Evolutionary conservation across 1,284 basidiomycete species (phyloP).

Genomic region (Rhizoctonia solani): DNA sequence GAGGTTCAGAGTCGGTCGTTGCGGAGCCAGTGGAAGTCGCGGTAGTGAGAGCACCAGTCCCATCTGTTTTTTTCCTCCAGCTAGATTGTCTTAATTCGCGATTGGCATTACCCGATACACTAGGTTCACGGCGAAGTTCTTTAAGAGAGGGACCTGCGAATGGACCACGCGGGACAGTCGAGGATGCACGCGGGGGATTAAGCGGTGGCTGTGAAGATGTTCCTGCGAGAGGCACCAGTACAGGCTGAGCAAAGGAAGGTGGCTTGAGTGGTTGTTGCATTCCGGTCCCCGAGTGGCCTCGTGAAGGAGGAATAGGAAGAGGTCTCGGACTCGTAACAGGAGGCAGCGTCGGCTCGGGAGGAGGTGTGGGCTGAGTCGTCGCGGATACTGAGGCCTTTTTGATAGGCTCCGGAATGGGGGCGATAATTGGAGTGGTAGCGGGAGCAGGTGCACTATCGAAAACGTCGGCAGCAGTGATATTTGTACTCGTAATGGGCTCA

Average conservation of each 20-base stretch:
- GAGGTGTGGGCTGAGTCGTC: background rate
- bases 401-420: background rate
- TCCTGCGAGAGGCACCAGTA: background rate
- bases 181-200: background rate
- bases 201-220: background rate
- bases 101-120: conserved; percentile 19
- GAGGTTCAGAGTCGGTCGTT: background rate
- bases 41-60: background rate
- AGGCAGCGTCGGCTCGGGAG: conserved; percentile 1
- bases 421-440: background rate
- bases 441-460: background rate
- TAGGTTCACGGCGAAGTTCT: conserved; percentile 25
- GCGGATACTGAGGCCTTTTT: too few species aligned
- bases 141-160: conserved; percentile 28
- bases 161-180: conserved; percentile 8
- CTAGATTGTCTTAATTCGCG: conserved; percentile 25
- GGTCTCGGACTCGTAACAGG: background rate
- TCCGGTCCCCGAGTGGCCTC: background rate
- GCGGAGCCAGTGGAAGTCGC: background rate
- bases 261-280: background rate
- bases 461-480: background rate
- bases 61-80: conserved; percentile 26
- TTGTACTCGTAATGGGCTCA: background rate
- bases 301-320: conserved; percentile 5
- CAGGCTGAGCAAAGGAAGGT: background rate